Percentiles rank a stretch among this genome's conserved stretches.
Evolutionary conservation across 805 yeast species (phyloP).

Genomic region (Yamadazyma scolyti): DNA sequence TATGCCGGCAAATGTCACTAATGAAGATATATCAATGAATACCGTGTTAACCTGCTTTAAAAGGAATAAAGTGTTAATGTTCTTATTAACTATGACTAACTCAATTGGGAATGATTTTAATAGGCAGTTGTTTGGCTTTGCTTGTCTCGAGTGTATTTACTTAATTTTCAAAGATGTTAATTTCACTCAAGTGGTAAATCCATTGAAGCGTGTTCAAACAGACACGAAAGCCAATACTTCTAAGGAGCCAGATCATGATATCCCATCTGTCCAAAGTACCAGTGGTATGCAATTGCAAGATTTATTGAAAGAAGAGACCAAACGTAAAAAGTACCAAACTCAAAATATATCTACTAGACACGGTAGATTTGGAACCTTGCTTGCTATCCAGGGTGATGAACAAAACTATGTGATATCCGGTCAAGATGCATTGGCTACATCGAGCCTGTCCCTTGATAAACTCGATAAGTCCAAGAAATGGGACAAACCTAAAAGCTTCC

Average conservation of each 20-base stretch:
- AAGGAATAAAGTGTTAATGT: conserved; percentile 68
- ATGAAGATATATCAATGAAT: conserved; percentile 66
- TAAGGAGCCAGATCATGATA: too few species aligned
- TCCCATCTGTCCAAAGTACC: too few species aligned
- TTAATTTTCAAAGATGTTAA: conserved; percentile 57
- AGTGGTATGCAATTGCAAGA: conserved; percentile 44
- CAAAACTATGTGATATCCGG: conserved; percentile 63
- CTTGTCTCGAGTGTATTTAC: conserved; percentile 67
- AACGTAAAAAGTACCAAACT: conserved; percentile 44
- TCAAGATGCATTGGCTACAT: conserved; percentile 55
- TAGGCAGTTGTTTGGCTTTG: conserved; percentile 53
- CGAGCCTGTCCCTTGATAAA: conserved; percentile 52
- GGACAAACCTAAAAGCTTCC: conserved; percentile 41
- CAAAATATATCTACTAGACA: conserved; percentile 68
- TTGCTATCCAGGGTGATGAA: conserved; percentile 65
- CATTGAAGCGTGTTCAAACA: conserved; percentile 2
- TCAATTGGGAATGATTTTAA: conserved; percentile 64
- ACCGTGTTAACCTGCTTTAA: conserved; percentile 56
- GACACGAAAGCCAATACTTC: conserved; percentile 1
- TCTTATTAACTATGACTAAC: conserved; percentile 67
- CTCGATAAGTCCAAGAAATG: conserved; percentile 70
- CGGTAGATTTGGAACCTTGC: conserved; percentile 84
- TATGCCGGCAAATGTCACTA: conserved; percentile 54
- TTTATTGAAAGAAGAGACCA: conserved; percentile 59
- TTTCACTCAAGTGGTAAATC: conserved; percentile 24